Evolutionary conservation across 2,329 filamentous ascomycete genomes (phyloP), one percentile per base, ranked within the genome.

Genomic region (Orbilia ellipsospora): DNA sequence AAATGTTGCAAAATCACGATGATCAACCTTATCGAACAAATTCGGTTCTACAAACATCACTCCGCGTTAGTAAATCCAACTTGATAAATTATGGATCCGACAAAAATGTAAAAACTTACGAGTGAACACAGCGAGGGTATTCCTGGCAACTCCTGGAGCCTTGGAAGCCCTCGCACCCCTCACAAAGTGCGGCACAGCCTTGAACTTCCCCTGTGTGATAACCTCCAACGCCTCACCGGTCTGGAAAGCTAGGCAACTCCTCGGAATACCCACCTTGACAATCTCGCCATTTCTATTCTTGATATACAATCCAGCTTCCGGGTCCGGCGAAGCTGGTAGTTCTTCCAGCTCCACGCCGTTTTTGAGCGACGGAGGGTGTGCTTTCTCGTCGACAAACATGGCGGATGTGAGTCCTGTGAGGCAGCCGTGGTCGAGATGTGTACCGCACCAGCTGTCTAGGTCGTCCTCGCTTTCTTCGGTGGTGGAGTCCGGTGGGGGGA

Each of bases 161-260:
- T 85, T 81, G 18, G 82, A 83, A 81, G 73, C 82, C 78, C 87
- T 86, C 3, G 91, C 89, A 0, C 94, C 94, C 78, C 90, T 87
- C 7, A 99, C 95, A 82, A 96, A 98, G 84, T 99, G 95, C 78
- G 95, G 94, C 75, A 98, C 95, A 0, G 95, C 95, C 83, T 91
- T 92, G 85, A 99, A 97, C 80, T 88, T 89, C 8, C 95, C 95
- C n/a, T 87, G 85, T 0, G 94, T 98, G 81, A 99, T 97, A 70
- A 92, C 86, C 83, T 98, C 91, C 60, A 99, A 85, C 0, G 94
- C 90, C 83, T 97, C 93, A 1, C 94, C 95, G 0, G 94, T 99
- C 85, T 99, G 94, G 82, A 99, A 99, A 0, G 92, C 95, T 59
- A 99, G 90, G 82, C 93, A 95, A 81, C 96, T 93, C 50, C 90